Evolutionary conservation across 345 rosid genomes (phyloP), one percentile per base, ranked within the genome.

Genomic region (Salix koriyanagi): DNA sequence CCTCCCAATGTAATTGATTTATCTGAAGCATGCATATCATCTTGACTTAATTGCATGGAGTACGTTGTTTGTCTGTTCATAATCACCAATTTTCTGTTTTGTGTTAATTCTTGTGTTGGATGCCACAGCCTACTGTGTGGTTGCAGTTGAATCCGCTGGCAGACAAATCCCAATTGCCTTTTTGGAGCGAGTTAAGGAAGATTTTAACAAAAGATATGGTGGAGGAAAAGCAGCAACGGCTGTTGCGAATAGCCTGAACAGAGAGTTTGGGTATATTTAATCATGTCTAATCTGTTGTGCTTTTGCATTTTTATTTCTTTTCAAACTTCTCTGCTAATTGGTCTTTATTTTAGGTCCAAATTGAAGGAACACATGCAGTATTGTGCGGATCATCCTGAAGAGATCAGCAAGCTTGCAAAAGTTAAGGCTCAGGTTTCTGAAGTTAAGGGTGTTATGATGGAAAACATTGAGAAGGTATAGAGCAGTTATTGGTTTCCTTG

Each of bases 401-500:
- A 96, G 87, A 89, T 93, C 83, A 96, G 88, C 89, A 94, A 96
- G 82, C 92, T 96, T 78, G 94, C 98, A 54, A 96, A 96, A 89
- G 99, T 96, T 77, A 94, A 96, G 81, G 97, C 97, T 39, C 99
- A 96, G 84, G 99, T 96, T 39, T 85, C 97, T 52, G 99, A 96
- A 88, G 99, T 96, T 52, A 96, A 94, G 84, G 98, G 98, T 79
- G 99, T 96, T 16, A 96, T 96, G 98, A 91, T 96, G 98, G 99
- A 96, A 76, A 96, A 96, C 77, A 96, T 96, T 46, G 99, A 94
- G 81, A 96, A 96, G 99, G 99, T 91, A 79, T 8, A 56, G 50
- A 52, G 65, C 34, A 11, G 50, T 48, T 70, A 69, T 65, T 44
- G 25, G 11, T 4, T 30, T 67, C 66, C 64, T 70, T n/a, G 16